Evolutionary conservation across 164 flowering plant species (phyloP).

Genomic region (Dillenia turbinata): DNA sequence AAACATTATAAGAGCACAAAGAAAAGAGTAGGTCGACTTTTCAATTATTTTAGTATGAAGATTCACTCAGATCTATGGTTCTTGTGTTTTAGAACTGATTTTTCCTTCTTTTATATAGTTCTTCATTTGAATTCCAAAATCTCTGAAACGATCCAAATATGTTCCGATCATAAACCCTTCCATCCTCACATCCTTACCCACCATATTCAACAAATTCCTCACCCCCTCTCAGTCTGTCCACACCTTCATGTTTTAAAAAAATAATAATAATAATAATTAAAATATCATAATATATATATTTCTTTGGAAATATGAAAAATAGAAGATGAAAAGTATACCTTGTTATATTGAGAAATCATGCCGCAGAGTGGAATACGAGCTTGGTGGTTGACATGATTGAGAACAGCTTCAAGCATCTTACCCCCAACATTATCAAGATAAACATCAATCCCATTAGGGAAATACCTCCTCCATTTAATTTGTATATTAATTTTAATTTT

Average conservation of each 20-base stretch:
- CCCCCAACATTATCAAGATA: constrained; percentile 50
- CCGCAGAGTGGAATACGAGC: constrained; percentile 43
- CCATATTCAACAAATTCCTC: constrained; percentile 40
- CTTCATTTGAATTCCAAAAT: constrained; percentile 32
- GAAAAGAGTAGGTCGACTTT: too few relatives aligned
- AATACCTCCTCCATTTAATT: constrained; percentile 22
- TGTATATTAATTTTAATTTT: too few relatives aligned
- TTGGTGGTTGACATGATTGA: constrained; percentile 24
- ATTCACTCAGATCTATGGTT: neutral
- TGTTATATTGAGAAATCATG: constrained; percentile 44
- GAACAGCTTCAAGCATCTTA: constrained; percentile 45
- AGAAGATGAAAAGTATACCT: constrained; percentile 16
- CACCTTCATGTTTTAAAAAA: constrained; percentile 9
- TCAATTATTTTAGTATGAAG: too few relatives aligned
- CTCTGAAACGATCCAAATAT: constrained; percentile 26
- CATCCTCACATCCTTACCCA: constrained; percentile 46
- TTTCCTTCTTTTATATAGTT: constrained; percentile 32
- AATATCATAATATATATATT: too few relatives aligned
- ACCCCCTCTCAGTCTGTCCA: constrained; percentile 45
- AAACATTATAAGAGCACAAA: too few relatives aligned
- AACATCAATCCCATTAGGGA: constrained; percentile 47
- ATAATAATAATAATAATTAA: neutral
- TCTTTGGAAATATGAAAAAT: neutral
- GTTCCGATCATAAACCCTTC: constrained; percentile 40
- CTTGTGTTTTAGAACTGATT: constrained; percentile 25